phyloP scores from a whole-genome alignment of 257 asterid genomes.

The Misopates orontium region DNA sequence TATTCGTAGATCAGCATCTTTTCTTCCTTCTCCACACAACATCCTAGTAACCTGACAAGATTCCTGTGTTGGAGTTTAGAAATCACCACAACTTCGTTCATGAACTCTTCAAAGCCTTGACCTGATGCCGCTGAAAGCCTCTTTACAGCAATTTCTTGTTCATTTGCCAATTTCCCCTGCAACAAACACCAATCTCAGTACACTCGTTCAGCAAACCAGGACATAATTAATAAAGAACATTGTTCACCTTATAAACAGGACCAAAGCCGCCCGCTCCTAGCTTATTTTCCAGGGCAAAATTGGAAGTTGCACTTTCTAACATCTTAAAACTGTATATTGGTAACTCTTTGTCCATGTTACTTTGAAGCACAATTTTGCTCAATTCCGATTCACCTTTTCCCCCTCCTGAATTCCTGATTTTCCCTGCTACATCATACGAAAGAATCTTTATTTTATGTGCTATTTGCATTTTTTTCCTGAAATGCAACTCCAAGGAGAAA shows the following conservation, averaged over 20 bases:
- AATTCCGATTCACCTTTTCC: background rate
- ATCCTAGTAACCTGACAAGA: conserved; percentile 9
- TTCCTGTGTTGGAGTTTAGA: conserved; percentile 12
- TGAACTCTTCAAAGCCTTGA: conserved; percentile 1
- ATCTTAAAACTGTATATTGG: conserved; percentile 35
- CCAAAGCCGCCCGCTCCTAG: conserved; percentile 49
- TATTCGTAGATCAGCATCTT: conserved; percentile 13
- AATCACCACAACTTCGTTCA: conserved; percentile 3
- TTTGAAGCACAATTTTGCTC: conserved; percentile 21
- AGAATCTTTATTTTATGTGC: background rate
- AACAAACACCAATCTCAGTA: background rate
- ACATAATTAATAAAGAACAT: background rate
- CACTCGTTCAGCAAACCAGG: background rate
- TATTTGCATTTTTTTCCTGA: background rate
- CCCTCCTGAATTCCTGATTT: background rate
- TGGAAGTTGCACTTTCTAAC: conserved; percentile 37
- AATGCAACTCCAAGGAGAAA: background rate
- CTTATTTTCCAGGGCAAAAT: conserved; percentile 24
- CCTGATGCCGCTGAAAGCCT: conserved; percentile 2
- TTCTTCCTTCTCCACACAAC: conserved; percentile 10
- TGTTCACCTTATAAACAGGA: conserved; percentile 39
- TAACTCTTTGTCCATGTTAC: conserved; percentile 27
- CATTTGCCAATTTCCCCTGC: background rate
- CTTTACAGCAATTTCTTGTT: conserved; percentile 3
- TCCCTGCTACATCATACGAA: conserved; percentile 1